A percentile compares a stretch with the other conserved stretches of the same genome.
Conservation (phyloP, 1,284 basidiomycete species). For the Puccinia hordei region DNA sequence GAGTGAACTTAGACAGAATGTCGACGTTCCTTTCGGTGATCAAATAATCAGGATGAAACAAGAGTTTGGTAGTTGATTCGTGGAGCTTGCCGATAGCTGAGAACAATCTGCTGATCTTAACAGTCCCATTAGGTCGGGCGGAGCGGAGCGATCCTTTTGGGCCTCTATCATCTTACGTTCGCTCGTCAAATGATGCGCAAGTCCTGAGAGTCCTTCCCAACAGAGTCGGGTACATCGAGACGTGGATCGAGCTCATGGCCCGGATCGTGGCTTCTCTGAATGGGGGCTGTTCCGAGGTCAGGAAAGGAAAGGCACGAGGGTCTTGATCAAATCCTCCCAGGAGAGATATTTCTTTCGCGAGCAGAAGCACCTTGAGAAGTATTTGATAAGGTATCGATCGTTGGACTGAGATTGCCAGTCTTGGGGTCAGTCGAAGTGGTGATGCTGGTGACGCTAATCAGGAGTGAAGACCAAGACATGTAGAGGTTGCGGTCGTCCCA, state of each 20-base stretch:
- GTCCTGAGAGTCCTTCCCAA: constrained; percentile 47
- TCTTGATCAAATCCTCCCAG: constrained; percentile 48
- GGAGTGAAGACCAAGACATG: constrained; percentile 44
- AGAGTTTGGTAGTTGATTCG: constrained; percentile 45
- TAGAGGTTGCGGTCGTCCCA: constrained; percentile 49
- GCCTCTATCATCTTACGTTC: constrained; percentile 51
- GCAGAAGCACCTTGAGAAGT: constrained; percentile 20
- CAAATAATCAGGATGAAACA: constrained; percentile 39
- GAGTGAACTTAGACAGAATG: constrained; percentile 39
- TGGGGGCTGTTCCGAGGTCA: constrained; percentile 48
- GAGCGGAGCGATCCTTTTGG: constrained; percentile 48
- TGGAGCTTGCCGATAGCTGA: constrained; percentile 48
- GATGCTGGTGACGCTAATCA: constrained; percentile 50
- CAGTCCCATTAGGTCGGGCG: constrained; percentile 35
- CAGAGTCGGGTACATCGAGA: constrained; percentile 48
- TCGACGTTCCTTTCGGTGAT: constrained; percentile 29
- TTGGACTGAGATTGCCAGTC: constrained; percentile 35
- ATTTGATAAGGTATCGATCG: constrained; percentile 41
- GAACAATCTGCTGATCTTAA: constrained; percentile 46
- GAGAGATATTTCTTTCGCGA: constrained; percentile 43
- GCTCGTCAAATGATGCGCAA: constrained; percentile 50
- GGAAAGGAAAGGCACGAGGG: constrained; percentile 49
- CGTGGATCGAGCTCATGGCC: constrained; percentile 48
- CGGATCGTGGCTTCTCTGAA: constrained; percentile 41
- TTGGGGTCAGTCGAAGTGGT: constrained; percentile 45